A percentile compares a stretch with the other conserved stretches of the same genome.
These are phyloP conservation scores for Naganishia antarctica DNA, from an alignment of 768 basidiomycete genomes.

Conservation along the genomic window DNA sequence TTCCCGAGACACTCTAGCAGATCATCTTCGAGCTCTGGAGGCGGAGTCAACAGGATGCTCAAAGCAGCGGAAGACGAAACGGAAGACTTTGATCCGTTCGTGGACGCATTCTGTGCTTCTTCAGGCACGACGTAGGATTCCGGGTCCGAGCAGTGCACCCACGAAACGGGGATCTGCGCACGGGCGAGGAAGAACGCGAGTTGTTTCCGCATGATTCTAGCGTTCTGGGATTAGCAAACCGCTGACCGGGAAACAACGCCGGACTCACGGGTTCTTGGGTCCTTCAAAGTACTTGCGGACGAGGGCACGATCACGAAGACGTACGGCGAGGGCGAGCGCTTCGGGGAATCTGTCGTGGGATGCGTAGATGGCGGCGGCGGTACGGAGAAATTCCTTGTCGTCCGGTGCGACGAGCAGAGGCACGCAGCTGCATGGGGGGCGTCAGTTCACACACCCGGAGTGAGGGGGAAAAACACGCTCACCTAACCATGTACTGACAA, in stretches of 20 bases:
- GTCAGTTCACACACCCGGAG: no score
- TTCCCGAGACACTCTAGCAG: conserved; percentile 82
- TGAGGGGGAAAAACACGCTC: conserved; percentile 49
- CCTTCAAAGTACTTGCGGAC: conserved; percentile 82
- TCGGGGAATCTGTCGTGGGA: conserved; percentile 83
- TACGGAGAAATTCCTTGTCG: conserved; percentile 78
- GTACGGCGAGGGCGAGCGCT: conserved; percentile 77
- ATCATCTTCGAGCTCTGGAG: conserved; percentile 71
- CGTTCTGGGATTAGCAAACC: background rate
- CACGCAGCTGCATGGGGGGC: conserved; percentile 63
- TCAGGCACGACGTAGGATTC: conserved; percentile 25
- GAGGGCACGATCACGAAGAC: conserved; percentile 71
- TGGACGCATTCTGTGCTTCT: conserved; percentile 17
- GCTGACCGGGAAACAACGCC: background rate
- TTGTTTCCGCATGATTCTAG: conserved; percentile 84
- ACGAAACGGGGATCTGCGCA: conserved; percentile 81
- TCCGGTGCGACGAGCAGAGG: conserved; percentile 87
- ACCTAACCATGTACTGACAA: conserved; percentile 94
- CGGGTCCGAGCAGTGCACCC: conserved; percentile 58
- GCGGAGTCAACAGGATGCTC: conserved; percentile 33
- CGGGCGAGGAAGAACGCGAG: conserved; percentile 90
- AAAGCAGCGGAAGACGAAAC: background rate
- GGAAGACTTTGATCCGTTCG: background rate
- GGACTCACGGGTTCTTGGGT: conserved; percentile 75
- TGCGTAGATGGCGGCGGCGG: conserved; percentile 83